Evolutionary conservation across 345 rosid species (phyloP).

Genomic region (Syzygium aqueum): DNA sequence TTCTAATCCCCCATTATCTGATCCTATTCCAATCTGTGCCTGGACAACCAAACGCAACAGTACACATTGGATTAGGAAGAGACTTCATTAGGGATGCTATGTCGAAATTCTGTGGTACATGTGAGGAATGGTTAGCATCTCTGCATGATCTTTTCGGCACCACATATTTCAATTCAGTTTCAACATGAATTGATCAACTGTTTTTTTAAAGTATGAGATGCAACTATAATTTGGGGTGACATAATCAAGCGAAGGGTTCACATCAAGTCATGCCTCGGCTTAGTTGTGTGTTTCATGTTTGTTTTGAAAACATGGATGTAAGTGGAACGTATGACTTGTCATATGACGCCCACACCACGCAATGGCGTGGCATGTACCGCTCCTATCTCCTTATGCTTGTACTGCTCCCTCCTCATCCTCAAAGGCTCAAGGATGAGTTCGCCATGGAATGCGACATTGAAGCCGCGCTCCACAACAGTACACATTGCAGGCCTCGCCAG

Average conservation of each 20-base stretch:
- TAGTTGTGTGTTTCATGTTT: neutral
- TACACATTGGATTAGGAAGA: neutral
- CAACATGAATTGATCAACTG: neutral
- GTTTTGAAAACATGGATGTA: neutral
- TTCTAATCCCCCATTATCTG: too few species aligned
- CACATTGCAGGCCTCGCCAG: too few species aligned
- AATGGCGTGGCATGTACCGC: neutral
- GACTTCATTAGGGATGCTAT: neutral
- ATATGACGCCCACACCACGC: neutral
- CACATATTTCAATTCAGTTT: neutral
- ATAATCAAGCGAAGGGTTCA: neutral
- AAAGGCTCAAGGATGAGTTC: too few species aligned
- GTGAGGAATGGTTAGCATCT: neutral
- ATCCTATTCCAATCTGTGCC: too few species aligned
- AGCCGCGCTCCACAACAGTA: too few species aligned
- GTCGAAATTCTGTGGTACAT: neutral
- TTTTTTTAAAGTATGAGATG: neutral
- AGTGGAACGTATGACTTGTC: neutral
- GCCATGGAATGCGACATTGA: too few species aligned
- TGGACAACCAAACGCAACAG: too few species aligned
- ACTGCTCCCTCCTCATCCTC: too few species aligned
- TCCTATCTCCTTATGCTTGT: too few species aligned
- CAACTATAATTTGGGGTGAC: neutral
- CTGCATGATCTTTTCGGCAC: neutral
- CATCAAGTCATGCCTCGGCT: neutral